Evolutionary conservation across 2,329 filamentous ascomycete species (phyloP), one percentile per base, ranked within the genome.

Genomic region (Phialophora verrucosa): DNA sequence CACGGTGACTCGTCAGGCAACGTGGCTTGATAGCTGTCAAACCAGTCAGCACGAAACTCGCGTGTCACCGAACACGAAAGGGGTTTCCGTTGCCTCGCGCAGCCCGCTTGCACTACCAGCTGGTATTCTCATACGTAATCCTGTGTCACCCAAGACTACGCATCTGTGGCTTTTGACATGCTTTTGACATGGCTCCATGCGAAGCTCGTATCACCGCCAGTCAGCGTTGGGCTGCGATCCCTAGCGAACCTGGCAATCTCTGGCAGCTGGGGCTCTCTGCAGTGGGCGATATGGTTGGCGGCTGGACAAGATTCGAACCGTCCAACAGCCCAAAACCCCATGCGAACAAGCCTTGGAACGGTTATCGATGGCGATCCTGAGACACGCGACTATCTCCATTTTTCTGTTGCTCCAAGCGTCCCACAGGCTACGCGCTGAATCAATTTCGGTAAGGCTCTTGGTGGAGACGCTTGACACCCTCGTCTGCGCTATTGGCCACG

Each of bases 61-160:
- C 53, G 35, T 54, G 20, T 35, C 42, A 54, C 49, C 54, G 23
- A 55, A 55, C 59, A 57, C 54, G 38, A 38, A 60, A 38, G 51
- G 38, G 57, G 49, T 54, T 54, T 49, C 32, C 57, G 59, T 57
- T 54, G 59, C 56, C 68, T 65, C 62, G 67, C 53, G 55, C 31
- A 38, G 42, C 54, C 58, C 25, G 62, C 57, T 53, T 32, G 47
- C 8, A 51, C 49, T 29, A 57, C 56, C 32, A 49, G 50, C 47
- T 54, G 49, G 38, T 35, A 66, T 63, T 66, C 61, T 70, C 68
- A 47, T 68, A 70, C 68, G 68, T 70, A 70, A 70, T 68, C 65
- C 59, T 42, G 60, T 70, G 68, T 65, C 64, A 67, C 68, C 56
- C 55, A n/a, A 49, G 49, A 55, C 56, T 20, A 53, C 32, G 32